A percentile compares a stretch with the other conserved stretches of the same genome.
Evolutionary conservation across 2,329 filamentous ascomycete species (phyloP).

Genomic region (Pseudogymnoascus pannorum): DNA sequence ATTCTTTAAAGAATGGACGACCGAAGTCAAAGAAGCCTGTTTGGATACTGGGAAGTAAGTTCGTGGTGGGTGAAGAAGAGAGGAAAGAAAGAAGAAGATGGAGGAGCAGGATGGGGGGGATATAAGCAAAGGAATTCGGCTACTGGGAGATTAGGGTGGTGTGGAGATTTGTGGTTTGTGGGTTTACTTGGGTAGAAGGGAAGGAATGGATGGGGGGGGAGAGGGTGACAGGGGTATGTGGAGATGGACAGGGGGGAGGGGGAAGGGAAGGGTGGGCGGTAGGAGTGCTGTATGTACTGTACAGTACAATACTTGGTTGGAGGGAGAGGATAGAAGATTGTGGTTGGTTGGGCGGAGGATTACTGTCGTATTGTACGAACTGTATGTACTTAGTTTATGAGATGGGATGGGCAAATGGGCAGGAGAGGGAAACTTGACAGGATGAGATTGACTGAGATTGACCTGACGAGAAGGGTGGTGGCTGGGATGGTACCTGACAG

Average conservation of each 20-base stretch:
- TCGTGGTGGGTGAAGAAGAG: slow-evolving; percentile 5
- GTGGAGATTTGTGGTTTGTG: neutral
- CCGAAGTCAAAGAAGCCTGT: slow-evolving; percentile 22
- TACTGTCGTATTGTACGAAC: too few relatives aligned
- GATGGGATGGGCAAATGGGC: too few relatives aligned
- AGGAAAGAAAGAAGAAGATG: slow-evolving; percentile 9
- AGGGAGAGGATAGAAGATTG: too few relatives aligned
- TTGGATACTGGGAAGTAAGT: slow-evolving; percentile 1
- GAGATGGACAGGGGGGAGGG: neutral
- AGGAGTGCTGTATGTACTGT: too few relatives aligned
- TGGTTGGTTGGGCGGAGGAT: neutral
- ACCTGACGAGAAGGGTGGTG: neutral
- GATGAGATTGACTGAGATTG: neutral
- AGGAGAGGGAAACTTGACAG: neutral
- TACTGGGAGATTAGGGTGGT: neutral
- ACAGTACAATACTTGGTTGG: too few relatives aligned
- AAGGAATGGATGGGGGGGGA: neutral
- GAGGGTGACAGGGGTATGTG: neutral
- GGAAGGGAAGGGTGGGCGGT: neutral
- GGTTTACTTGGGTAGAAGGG: too few relatives aligned
- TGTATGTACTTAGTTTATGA: too few relatives aligned
- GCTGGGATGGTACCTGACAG: neutral
- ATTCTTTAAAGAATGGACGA: slow-evolving; percentile 28
- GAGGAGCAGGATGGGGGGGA: neutral
- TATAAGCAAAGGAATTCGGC: neutral